These are phyloP conservation scores for Capsicum chinense DNA, from an alignment of 257 asterid species.

Conservation along the genomic window DNA sequence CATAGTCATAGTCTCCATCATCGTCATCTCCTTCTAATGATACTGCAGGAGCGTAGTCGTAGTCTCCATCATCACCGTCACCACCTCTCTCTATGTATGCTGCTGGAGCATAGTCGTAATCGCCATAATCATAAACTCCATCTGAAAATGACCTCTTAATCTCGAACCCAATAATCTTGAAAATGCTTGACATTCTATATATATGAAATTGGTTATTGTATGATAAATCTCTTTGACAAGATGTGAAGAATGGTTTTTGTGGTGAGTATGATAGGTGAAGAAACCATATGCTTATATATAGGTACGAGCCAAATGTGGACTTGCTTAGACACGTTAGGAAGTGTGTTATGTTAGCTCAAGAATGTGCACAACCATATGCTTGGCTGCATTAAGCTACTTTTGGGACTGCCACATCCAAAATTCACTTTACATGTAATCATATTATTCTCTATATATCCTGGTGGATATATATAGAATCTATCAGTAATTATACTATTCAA, in stretches of 20 bases:
- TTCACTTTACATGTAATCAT: not conserved
- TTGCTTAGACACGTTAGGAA: not conserved
- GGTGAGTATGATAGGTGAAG: not conserved
- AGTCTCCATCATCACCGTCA: not conserved
- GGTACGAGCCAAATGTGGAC: not conserved
- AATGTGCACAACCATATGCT: not conserved
- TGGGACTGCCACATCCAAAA: constrained; percentile 12
- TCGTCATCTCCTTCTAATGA: not conserved
- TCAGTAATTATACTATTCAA: no score
- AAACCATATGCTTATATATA: not conserved
- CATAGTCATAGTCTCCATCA: constrained; percentile 13
- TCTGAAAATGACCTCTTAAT: not conserved
- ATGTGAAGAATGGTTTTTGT: not conserved
- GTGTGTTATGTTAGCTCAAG: not conserved
- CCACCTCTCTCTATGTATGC: not conserved
- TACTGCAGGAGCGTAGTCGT: not conserved
- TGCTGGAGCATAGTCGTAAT: constrained; percentile 18
- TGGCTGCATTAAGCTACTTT: not conserved
- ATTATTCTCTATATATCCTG: not conserved
- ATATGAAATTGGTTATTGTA: no score
- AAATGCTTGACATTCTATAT: not conserved
- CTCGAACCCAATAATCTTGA: not conserved
- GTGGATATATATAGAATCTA: not conserved
- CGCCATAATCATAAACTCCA: not conserved
- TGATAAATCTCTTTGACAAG: no score